Evolutionary conservation across 2,329 filamentous ascomycete genomes (phyloP), one percentile per base, ranked within the genome.

Genomic region (Fusarium odoratissimum): DNA sequence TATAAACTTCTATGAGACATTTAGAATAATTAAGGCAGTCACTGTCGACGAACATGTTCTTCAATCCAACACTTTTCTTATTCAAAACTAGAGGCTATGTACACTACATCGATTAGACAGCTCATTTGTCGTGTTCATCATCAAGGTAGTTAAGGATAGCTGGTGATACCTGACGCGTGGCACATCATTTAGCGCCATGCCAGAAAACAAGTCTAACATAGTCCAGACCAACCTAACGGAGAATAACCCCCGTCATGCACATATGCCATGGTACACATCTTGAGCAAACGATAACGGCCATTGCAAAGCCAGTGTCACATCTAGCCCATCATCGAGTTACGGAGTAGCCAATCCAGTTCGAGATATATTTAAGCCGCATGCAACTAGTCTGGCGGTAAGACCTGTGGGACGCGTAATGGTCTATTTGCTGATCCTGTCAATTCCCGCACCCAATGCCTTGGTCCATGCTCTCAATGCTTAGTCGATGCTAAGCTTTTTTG

Each of bases 1-100:
- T 1, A 4, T 5, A 12, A 41, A 11, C 16, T 14, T 6, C 10
- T 37, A 25, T 25, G 9, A 14, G 25, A n/a, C 0, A 19, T 10
- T 10, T 23, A 31, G 4, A 31, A 31, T 2, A 1, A 23, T 10
- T 3, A 41, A 41, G 1, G 21, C 45, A 17, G 28, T 31, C 9
- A 8, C 45, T 19, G 13, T 17, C 8, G 1, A 31, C 4, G 2
- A 12, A 6, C 13, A 31, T 6, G 17, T 31, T 12, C 28, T 48
- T 12, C 3, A 8, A 48, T 31, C 13, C 11, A 17, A 16, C 4
- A 3, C 11, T 14, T 31, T 6, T 21, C 0, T 17, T 48, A 25
- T 3, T 46, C 8, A 2, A 12, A 28, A 5, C 8, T 0, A 46
- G 8, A 28, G 6, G 28, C 28, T 28, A 28, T 28, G 28, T 28